Percentiles rank a stretch among this genome's conserved stretches.
Evolutionary conservation across 192 early-diverging fungal species (phyloP).

Genomic region (Podila minutissima): DNA sequence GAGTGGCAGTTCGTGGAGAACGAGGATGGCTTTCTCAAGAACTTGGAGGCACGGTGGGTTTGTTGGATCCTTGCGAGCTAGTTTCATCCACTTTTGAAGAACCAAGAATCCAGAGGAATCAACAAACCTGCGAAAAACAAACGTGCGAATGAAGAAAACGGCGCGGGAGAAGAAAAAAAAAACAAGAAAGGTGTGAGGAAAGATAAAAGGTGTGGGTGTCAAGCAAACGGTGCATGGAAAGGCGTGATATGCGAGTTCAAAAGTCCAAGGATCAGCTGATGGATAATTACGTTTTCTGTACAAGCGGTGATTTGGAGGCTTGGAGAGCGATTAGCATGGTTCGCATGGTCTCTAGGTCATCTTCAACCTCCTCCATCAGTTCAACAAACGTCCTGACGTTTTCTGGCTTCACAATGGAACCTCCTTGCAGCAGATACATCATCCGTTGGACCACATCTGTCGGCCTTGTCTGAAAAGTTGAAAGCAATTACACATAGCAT

Average conservation of each 20-base stretch:
- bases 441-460: not conserved
- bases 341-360: not conserved
- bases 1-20: too few species aligned
- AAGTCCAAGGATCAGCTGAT: not conserved
- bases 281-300: not conserved
- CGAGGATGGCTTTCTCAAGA: too few species aligned
- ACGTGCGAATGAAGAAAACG: too few species aligned
- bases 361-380: not conserved
- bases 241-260: not conserved
- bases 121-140: too few species aligned
- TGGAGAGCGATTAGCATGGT: not conserved
- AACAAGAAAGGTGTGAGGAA: too few species aligned
- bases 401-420: not conserved
- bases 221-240: not conserved
- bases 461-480: not conserved
- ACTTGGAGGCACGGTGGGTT: too few species aligned
- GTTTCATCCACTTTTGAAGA: too few species aligned
- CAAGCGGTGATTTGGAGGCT: not conserved
- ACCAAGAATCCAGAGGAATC: too few species aligned
- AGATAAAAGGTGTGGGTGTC: not conserved
- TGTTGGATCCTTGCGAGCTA: too few species aligned
- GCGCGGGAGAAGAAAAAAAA: too few species aligned
- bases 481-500: not conserved
- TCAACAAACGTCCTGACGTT: not conserved
- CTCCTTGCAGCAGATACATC: not conserved